Conservation (phyloP, 441 rosid species). For the Gossypium davidsonii region DNA sequence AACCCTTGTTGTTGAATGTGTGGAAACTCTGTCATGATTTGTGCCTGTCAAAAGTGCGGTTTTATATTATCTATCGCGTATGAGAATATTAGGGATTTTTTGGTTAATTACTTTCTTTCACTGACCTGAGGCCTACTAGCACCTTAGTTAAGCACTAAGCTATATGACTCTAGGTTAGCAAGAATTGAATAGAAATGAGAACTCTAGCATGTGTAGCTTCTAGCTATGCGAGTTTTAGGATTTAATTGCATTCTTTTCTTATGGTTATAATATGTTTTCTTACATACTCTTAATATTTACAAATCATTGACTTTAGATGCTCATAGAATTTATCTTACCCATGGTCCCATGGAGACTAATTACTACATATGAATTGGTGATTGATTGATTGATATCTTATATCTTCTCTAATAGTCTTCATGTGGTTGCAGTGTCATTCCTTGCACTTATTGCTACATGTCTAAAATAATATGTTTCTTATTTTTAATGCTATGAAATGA, state of each 20-base stretch:
- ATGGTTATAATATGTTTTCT: not conserved
- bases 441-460: not conserved
- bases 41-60: not conserved
- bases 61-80: not conserved
- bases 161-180: not conserved
- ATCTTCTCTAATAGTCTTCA: not conserved
- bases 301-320: not conserved
- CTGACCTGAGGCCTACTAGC: not conserved
- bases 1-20: not conserved
- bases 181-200: not conserved
- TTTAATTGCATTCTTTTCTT: not conserved
- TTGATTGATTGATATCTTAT: not conserved
- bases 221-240: not conserved
- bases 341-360: not conserved
- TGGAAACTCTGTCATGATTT: not conserved
- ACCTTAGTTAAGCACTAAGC: not conserved
- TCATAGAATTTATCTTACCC: not conserved
- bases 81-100: not conserved
- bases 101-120: not conserved
- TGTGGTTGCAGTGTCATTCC: not conserved
- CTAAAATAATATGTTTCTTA: not conserved
- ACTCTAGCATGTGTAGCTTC: not conserved
- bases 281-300: not conserved
- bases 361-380: not conserved
- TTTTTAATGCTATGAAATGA: conserved; percentile 3